Evolutionary conservation across 768 basidiomycete species (phyloP), one percentile per base, ranked within the genome.

Genomic region (Boletus subcaerulescens): DNA sequence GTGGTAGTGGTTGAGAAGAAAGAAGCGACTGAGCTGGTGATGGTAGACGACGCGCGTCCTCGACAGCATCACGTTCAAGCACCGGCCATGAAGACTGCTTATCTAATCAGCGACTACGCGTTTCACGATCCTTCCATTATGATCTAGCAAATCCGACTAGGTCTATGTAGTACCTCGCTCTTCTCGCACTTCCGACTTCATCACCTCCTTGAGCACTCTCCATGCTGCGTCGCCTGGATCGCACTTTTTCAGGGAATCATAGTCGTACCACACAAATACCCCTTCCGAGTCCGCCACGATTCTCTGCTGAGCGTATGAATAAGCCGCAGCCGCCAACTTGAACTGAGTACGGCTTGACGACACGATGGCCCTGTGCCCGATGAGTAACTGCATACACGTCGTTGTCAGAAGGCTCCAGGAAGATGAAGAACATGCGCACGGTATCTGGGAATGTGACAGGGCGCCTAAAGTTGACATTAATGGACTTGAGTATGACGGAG

Each of bases 371-470:
- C 76, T 76, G 66, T 87, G 86, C 2, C 83, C 87, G 52, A 91
- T 76, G 22, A 90, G 73, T 15, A 90, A 74, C 85, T 86, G 61
- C 3, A 22, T 40, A 12, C 20, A 17, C 10, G 15, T 35, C 51
- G 38, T 42, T 20, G 40, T 51, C 44, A 48, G 39, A 56, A 48
- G 2, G n/a, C n/a, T 24, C 48, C 15, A 18, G 53, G 50, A 52
- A 24, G 39, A 41, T 29, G n/a, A 39, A 20, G 43, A 48, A 52
- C 14, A 33, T 48, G 74, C 81, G 47, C 58, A 87, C 86, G 11
- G 87, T 89, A 69, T 91, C 89, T 24, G 89, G 89, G 61, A 79
- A 91, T 13, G 81, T 83, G 12, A 90, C 87, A 0, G 89, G 89
- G 20, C 84, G 77, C 54, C 80, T 80, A 68, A 81, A 91, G 59